phyloP scores from a whole-genome alignment of 2,329 filamentous ascomycete species.

The Fusarium penzigii region DNA sequence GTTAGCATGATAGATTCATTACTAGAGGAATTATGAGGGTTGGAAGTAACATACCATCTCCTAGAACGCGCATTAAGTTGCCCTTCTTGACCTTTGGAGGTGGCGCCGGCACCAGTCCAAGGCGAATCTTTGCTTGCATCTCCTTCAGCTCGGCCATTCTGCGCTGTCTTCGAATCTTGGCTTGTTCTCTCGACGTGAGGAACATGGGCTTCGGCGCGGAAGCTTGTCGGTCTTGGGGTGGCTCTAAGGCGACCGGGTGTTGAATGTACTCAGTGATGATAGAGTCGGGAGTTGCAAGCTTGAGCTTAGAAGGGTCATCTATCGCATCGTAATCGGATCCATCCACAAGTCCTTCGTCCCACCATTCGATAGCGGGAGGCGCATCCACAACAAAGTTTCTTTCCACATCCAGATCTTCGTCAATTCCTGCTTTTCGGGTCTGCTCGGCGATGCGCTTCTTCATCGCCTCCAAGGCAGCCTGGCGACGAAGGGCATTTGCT shows the following conservation, averaged over 20 bases:
- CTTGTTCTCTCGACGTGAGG: conserved; percentile 86
- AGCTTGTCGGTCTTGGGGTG: conserved; percentile 83
- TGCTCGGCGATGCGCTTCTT: conserved; percentile 90
- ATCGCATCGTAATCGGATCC: conserved; percentile 74
- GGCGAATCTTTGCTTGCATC: conserved; percentile 90
- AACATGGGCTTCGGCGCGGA: conserved; percentile 86
- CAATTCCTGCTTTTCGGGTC: conserved; percentile 86
- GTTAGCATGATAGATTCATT: conserved; percentile 17
- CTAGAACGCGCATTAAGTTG: conserved; percentile 95
- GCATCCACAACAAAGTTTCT: conserved; percentile 83
- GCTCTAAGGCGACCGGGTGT: conserved; percentile 87
- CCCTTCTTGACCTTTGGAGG: conserved; percentile 96
- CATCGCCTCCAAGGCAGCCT: conserved; percentile 88
- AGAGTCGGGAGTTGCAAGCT: conserved; percentile 75
- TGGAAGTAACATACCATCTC: conserved; percentile 61
- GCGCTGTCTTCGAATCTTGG: conserved; percentile 85
- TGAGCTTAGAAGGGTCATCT: conserved; percentile 64
- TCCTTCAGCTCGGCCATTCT: conserved; percentile 94
- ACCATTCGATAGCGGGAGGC: conserved; percentile 93
- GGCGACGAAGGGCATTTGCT: conserved; percentile 82
- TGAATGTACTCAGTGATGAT: conserved; percentile 92
- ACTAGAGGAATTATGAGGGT: not conserved
- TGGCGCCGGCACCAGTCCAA: conserved; percentile 86
- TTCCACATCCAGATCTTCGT: conserved; percentile 86
- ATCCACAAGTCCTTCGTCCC: conserved; percentile 85